A percentile compares a stretch with the other conserved stretches of the same genome.
Conservation (phyloP, 2,329 filamentous ascomycete genomes). For the Paecilomyces sp. region DNA sequence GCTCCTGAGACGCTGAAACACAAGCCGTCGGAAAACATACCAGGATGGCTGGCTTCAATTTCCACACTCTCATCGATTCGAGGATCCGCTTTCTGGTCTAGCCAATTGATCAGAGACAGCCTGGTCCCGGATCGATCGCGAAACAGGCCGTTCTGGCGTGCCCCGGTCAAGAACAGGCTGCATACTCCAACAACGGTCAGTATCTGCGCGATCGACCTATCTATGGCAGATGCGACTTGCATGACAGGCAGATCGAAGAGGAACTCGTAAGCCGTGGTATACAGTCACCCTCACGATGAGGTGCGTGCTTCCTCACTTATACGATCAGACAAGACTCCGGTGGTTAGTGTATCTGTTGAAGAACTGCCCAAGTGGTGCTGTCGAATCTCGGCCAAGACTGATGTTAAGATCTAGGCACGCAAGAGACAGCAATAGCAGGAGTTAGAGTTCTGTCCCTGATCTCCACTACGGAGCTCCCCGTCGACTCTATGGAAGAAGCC, state of each 20-base stretch:
- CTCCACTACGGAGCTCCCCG: not conserved
- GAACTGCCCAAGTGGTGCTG: not conserved
- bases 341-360: not conserved
- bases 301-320: not conserved
- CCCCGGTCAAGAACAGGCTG: not conserved
- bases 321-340: not conserved
- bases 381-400: not conserved
- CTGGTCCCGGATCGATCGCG: not conserved
- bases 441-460: not conserved
- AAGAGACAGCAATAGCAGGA: not conserved
- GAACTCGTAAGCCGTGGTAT: not conserved
- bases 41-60: not conserved
- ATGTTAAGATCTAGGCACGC: not conserved
- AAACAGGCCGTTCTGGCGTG: not conserved
- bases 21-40: not conserved
- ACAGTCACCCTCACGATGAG: not conserved
- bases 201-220: not conserved
- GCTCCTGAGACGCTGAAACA: not conserved
- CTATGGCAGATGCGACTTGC: not conserved
- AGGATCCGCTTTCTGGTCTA: not conserved
- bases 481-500: not conserved
- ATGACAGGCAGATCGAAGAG: not conserved
- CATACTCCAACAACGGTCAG: not conserved
- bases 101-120: not conserved
- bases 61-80: not conserved